Percentiles rank a stretch among this genome's conserved stretches.
These are phyloP conservation scores for Fistulinella staudtii DNA, from an alignment of 1,284 basidiomycete genomes.

Conservation along the genomic window DNA sequence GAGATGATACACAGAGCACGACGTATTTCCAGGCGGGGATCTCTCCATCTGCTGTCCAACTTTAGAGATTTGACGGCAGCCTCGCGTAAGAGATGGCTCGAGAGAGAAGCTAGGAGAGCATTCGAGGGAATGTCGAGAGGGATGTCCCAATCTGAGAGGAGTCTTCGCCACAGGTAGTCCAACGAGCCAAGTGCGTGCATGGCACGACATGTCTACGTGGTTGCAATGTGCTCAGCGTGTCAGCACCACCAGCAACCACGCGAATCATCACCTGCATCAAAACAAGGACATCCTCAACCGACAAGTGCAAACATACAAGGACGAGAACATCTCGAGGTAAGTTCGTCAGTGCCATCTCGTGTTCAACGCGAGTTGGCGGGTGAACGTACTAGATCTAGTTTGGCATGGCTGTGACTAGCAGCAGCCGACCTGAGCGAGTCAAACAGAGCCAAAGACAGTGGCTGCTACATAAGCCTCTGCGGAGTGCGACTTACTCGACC, in stretches of 20 bases:
- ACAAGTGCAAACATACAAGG: slow-evolving; percentile 31
- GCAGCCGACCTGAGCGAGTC: no score
- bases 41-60: slow-evolving; percentile 51
- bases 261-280: slow-evolving; percentile 49
- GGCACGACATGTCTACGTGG: slow-evolving; percentile 53
- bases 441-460: slow-evolving; percentile 29
- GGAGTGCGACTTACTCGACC: slow-evolving; percentile 22
- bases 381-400: no score
- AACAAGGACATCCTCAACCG: slow-evolving; percentile 41
- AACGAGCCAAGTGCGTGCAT: slow-evolving; percentile 38
- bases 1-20: slow-evolving; percentile 34
- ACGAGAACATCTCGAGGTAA: slow-evolving; percentile 42
- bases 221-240: slow-evolving; percentile 4
- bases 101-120: slow-evolving; percentile 23
- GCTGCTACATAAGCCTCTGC: slow-evolving; percentile 16
- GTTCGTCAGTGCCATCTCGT: slow-evolving; percentile 16
- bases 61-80: slow-evolving; percentile 42
- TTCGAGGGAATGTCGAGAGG: slow-evolving; percentile 36
- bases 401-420: no score
- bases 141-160: slow-evolving; percentile 24
- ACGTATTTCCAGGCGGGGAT: slow-evolving; percentile 34
- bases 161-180: slow-evolving; percentile 23
- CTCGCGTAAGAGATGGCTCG: slow-evolving; percentile 34
- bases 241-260: no score
- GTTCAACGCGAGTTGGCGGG: no score